Evolutionary conservation across 352 stramenopile species (phyloP), one percentile per base, ranked within the genome.

Genomic region (Pythium monospermum): DNA sequence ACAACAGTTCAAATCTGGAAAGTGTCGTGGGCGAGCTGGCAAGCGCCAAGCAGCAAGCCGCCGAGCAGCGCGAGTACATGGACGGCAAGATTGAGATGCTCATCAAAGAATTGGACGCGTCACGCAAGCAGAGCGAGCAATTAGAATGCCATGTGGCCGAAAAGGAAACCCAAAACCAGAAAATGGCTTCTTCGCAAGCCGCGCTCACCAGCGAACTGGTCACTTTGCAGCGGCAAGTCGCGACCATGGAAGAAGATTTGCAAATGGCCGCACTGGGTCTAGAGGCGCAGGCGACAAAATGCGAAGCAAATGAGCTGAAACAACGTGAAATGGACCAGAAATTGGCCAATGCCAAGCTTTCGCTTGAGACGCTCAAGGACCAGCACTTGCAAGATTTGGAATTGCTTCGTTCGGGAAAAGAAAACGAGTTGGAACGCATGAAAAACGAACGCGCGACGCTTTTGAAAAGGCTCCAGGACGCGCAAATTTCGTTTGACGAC

Each of bases 131-230:
- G 31, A 63, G 51, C 16, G 64, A 74, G 30, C 49, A 59, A 13
- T 42, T 90, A 6, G 57, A 81, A 30, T 33, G 51, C 11, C 47
- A 61, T n/a, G n/a, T 87, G 8, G 56, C 42, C 0, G 71, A 84
- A 36, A 87, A 88, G 48, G 69, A 90, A 26, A 88, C 82, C 46
- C 71, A 91, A 41, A 63, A 85, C 35, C 61, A 73, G 16, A 85
- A 83, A 36, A 89, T 88, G 71, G 64, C 67, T 19, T 35, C 58
- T 0, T 86, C 74, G 26, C 71, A 91, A 53, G 64, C 69, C 15
- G 59, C 74, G 2, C 75, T 91, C 47, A 91, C 76, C 11, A 67
- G 49, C 0, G 64, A 87, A 43, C 51, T 85, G 28, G 76, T 86
- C 59, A 66, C 77, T 30, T 52, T 94, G 11, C 68, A 91, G 44